Conservation (phyloP, 2,329 filamentous ascomycete species). For the Boeremia exigua region DNA sequence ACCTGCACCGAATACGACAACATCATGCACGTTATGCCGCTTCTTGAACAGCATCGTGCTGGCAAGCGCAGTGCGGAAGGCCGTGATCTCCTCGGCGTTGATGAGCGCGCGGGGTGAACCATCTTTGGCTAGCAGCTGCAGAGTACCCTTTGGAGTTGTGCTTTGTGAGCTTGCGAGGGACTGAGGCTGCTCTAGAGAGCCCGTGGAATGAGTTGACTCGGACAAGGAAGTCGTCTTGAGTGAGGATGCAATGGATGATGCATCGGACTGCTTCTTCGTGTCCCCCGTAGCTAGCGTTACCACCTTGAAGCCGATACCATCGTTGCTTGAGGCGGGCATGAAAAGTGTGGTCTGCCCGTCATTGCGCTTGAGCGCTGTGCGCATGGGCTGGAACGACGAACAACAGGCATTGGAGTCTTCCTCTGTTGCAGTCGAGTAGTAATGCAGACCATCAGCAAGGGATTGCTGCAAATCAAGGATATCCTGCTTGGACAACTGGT, state of each 20-base stretch:
- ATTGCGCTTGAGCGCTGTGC: conserved; percentile 65
- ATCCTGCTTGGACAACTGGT: conserved; percentile 63
- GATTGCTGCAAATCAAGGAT: conserved; percentile 63
- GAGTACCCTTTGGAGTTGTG: conserved; percentile 61
- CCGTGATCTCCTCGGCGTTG: conserved; percentile 72
- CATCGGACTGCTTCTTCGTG: conserved; percentile 27
- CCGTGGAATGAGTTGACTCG: conserved; percentile 26
- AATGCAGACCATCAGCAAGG: conserved; percentile 66
- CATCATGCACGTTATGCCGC: conserved; percentile 73
- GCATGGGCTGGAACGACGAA: conserved; percentile 66
- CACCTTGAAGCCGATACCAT: conserved; percentile 69
- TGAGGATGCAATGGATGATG: conserved; percentile 44
- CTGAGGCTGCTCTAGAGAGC: conserved; percentile 29
- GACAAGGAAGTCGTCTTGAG: conserved; percentile 40
- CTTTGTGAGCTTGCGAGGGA: conserved; percentile 30
- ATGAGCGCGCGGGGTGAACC: conserved; percentile 68
- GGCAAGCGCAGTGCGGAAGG: conserved; percentile 71
- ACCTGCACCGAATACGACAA: conserved; percentile 87
- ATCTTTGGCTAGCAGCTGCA: conserved; percentile 64
- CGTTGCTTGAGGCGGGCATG: conserved; percentile 69
- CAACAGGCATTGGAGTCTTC: conserved; percentile 62
- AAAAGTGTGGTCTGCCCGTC: conserved; percentile 69
- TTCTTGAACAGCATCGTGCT: conserved; percentile 66
- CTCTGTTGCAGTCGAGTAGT: conserved; percentile 69
- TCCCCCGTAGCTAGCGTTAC: conserved; percentile 59